phyloP scores from a whole-genome alignment of 176 grass and related monocot species.

The Oryza longistaminata region DNA sequence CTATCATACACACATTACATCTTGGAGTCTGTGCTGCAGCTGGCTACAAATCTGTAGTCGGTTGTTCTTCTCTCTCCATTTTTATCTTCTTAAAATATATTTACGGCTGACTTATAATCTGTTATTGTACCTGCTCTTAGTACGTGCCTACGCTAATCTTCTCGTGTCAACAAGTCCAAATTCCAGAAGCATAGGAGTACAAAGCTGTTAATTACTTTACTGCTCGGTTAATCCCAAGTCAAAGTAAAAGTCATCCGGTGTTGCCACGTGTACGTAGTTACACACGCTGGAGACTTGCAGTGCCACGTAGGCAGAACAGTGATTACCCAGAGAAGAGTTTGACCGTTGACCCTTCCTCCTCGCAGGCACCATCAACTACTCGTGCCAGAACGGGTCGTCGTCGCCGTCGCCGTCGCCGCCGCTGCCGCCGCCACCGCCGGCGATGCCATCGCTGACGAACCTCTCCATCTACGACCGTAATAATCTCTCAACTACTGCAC shows the following conservation, averaged over 20 bases:
- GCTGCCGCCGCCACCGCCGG: background rate
- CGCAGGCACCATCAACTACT: constrained; percentile 50
- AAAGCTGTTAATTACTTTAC: background rate
- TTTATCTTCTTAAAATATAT: too few relatives aligned
- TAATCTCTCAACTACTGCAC: background rate
- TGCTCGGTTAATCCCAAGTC: background rate
- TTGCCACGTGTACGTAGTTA: background rate
- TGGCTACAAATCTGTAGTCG: too few relatives aligned
- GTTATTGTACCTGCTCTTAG: too few relatives aligned
- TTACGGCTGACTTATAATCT: too few relatives aligned
- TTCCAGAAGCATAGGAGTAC: background rate
- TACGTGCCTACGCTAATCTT: background rate
- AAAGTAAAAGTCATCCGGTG: background rate
- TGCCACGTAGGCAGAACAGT: background rate
- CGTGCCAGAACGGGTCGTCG: constrained; percentile 25
- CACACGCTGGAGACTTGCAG: background rate
- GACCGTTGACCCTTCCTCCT: too few relatives aligned
- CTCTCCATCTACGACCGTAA: constrained; percentile 45
- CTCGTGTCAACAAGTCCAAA: background rate
- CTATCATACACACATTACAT: too few relatives aligned
- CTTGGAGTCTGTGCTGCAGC: too few relatives aligned
- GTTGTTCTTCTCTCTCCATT: too few relatives aligned
- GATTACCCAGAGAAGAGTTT: background rate
- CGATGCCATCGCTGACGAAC: constrained; percentile 4
- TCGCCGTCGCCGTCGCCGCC: background rate